Base-by-base conservation (phyloP, 2,329 filamentous ascomycete species). In the Botrytis fabae region DNA sequence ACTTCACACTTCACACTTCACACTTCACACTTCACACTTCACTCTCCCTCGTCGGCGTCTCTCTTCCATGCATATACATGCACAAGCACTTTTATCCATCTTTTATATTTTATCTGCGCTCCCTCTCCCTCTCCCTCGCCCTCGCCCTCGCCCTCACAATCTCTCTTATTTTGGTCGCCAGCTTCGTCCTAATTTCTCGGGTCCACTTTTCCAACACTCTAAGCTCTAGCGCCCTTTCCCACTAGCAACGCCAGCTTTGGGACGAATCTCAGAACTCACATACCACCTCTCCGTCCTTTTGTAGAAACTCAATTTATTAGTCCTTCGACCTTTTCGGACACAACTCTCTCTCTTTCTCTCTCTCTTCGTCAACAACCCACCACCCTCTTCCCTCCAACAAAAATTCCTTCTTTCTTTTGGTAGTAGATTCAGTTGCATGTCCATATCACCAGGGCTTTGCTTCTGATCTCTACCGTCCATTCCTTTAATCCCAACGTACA, bases 391-490 rank as follows among this genome's bases (percentile, higher is more conserved):
- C 46, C 46, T 61, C 32, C 8, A n/a, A 54, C n/a, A 44, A 54
- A 28, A 28, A 42, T 25, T 18, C 44, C 64, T 64, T 61, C 32
- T 54, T 64, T 54, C 28, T 68, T 68, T 69, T 71, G 69, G 71
- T 73, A 73, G 71, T 73, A 69, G 71, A 69, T 69, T 73, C 65
- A 73, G 63, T 73, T 38, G 65, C 65, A 70, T 72, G 62, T 59
- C 68, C 65, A 44, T 62, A 46, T 66, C 25, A 72, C 59, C 28
- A 68, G 62, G 62, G 32, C 51, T 61, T 28, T 73, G 65, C 65
- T 70, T 73, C 65, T 73, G 65, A 73, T 73, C 71, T 73, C 65
- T 73, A 70, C 71, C 71, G 71, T 73, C 71, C 71, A 73, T 73
- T 73, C 71, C 64, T 73, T 73, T 69, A 69, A 73, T 42, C 42